Evolutionary conservation across 345 rosid species (phyloP), one percentile per base, ranked within the genome.

Genomic region (Hypericum androsaemum): DNA sequence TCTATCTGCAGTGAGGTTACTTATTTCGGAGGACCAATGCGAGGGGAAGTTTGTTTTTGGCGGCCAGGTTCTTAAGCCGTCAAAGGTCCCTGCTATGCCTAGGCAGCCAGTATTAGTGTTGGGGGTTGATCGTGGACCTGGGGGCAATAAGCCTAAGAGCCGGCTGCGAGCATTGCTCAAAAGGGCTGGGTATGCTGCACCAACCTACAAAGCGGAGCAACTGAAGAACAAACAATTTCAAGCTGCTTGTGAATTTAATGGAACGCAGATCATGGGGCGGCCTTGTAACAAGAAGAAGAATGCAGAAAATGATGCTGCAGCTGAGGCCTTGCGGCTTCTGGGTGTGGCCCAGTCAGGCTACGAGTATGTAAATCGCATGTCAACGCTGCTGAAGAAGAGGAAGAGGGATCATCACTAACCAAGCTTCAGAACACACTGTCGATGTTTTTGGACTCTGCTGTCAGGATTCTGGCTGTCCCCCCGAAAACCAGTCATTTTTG

Each of bases 221-320:
- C 58, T 84, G 75, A 74, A 75, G 61, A 84, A 76, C 70, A 72
- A 62, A 61, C 92, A 79, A 64, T 90, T 87, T 60, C 74, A 51
- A 59, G 60, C 96, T 36, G 67, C 82, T 2, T 89, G 84, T n/a
- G 89, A 77, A 66, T 84, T 84, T 62, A 84, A 80, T 14, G 89
- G 79, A 40, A 74, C 71, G 73, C 76, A 82, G 68, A 72, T 82
- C 53, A 80, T 74, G 72, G 96, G 98, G 37, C 83, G 72, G 59
- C 92, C 92, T 63, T 84, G 81, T 76, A 73, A 59, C 78, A 84
- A 79, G 76, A 90, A 90, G 80, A 90, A 87, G 68, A 76, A 69
- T 53, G 96, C 96, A 0, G 98, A 90, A 79, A 90, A 90, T 54
- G 98, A 90, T 66, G 98, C 96, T 10, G 96, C 95, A 12, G 87